Evolutionary conservation across 805 yeast genomes (phyloP).

Genomic region (Ogataea corticis): DNA sequence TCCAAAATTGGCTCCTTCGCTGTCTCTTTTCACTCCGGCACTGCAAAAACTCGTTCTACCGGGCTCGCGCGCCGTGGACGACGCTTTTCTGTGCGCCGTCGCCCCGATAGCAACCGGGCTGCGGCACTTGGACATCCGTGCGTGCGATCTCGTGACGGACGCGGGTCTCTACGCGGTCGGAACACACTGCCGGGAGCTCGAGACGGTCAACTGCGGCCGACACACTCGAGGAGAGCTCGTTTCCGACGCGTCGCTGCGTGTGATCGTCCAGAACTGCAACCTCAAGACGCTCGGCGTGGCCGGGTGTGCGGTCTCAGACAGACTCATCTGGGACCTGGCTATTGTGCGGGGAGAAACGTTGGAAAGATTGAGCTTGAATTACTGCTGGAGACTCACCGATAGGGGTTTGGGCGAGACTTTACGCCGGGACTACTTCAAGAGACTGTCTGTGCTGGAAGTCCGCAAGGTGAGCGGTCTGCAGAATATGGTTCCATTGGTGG

Average conservation of each 20-base stretch:
- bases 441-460: conserved; percentile 73
- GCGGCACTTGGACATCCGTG: conserved; percentile 71
- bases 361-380: conserved; percentile 72
- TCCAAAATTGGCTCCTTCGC: conserved; percentile 64
- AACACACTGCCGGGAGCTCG: conserved; percentile 54
- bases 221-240: conserved; percentile 65
- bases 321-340: conserved; percentile 79
- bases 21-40: conserved; percentile 41
- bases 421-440: conserved; percentile 49
- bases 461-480: conserved; percentile 59
- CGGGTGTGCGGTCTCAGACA: conserved; percentile 80
- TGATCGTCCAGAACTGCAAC: conserved; percentile 55
- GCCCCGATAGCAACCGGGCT: conserved; percentile 58
- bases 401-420: conserved; percentile 36
- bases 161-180: conserved; percentile 71
- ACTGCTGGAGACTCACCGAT: conserved; percentile 49
- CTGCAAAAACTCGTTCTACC: conserved; percentile 61
- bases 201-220: conserved; percentile 75
- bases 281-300: conserved; percentile 81
- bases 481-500: conserved; percentile 63
- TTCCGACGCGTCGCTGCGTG: conserved; percentile 66
- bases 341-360: conserved; percentile 44
- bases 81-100: conserved; percentile 53
- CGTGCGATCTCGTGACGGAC: conserved; percentile 79
- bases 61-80: conserved; percentile 66